Evolutionary conservation across 78 protist genomes (phyloP), one percentile per base, ranked within the genome.

Genomic region (Dictyostelium capitatum): DNA sequence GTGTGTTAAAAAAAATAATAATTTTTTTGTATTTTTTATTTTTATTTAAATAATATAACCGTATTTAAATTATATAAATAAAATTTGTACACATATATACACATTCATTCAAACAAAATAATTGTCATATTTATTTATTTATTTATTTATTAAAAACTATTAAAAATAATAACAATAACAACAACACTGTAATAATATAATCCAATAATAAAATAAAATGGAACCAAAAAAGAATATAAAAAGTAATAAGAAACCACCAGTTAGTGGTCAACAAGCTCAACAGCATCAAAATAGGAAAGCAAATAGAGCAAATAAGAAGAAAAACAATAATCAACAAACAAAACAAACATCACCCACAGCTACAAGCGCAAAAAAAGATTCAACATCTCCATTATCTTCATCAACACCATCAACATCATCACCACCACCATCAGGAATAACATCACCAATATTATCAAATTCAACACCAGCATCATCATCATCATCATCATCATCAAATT

Each of bases 251-350:
- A 62, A 62, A 10, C 70, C 70, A 25, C 70, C 70, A 23, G 43
- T 37, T 37, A 25, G 20, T 11, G 70, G 70, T 25, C 70, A 62
- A 25, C 37, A 37, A 37, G 43, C 43, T 37, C 43, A 62, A 62
- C 70, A 62, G 28, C 70, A 62, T 11, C 70, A 62, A 62, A 62
- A 62, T 62, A 62, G 70, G 70, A 62, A 62, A 62, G 6, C 70
- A 62, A 62, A 62, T 62, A 62, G 70, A 62, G 70, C 43, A 37
- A 37, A 37, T 37, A 37, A 37, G 2, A 37, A 37, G 43, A 37
- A 37, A 37, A 37, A 37, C 6, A 37, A 37, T 37, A 37, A 37
- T 37, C 43, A 37, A 37, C 43, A 37, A 37, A 37, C 70, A n/a
- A 62, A 11, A 25, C 28, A 30, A n/a, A 23, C 67, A n/a, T 11